Evolutionary conservation across 2,329 filamentous ascomycete species (phyloP).

Genomic region (Cercospora brassicicola): DNA sequence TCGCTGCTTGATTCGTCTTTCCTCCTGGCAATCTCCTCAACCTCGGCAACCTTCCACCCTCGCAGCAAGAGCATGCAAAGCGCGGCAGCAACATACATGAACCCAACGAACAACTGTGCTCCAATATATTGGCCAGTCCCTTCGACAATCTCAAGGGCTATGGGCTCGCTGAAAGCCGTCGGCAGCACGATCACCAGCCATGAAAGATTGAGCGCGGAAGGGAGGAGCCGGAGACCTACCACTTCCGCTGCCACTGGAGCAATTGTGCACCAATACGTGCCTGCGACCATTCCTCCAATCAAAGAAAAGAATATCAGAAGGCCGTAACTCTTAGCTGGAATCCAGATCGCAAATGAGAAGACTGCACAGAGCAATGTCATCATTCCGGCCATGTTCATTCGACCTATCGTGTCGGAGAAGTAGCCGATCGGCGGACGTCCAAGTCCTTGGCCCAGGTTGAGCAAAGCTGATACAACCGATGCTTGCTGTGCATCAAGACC

Average conservation of each 20-base stretch:
- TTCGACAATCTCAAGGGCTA: conserved; percentile 56
- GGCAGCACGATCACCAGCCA: conserved; percentile 73
- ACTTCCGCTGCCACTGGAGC: conserved; percentile 72
- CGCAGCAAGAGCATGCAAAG: conserved; percentile 56
- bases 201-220: conserved; percentile 67
- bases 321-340: conserved; percentile 65
- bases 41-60: conserved; percentile 61
- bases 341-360: conserved; percentile 71
- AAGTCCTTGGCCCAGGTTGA: conserved; percentile 67
- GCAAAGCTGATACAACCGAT: conserved; percentile 68
- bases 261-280: conserved; percentile 66
- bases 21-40: conserved; percentile 45
- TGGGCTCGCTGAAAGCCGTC: conserved; percentile 62
- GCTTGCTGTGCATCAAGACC: conserved; percentile 68
- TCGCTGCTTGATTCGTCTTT: conserved; percentile 32
- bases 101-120: conserved; percentile 61
- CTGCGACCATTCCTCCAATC: conserved; percentile 65
- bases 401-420: conserved; percentile 67
- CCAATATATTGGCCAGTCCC: conserved; percentile 55
- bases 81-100: conserved; percentile 62
- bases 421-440: conserved; percentile 72
- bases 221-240: conserved; percentile 67
- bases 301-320: conserved; percentile 71
- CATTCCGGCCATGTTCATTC: conserved; percentile 66
- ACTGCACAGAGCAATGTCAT: conserved; percentile 66